Percentiles rank a stretch among this genome's conserved stretches.
phyloP scores from a whole-genome alignment of 345 rosid species.

The Brassica nigra region DNA sequence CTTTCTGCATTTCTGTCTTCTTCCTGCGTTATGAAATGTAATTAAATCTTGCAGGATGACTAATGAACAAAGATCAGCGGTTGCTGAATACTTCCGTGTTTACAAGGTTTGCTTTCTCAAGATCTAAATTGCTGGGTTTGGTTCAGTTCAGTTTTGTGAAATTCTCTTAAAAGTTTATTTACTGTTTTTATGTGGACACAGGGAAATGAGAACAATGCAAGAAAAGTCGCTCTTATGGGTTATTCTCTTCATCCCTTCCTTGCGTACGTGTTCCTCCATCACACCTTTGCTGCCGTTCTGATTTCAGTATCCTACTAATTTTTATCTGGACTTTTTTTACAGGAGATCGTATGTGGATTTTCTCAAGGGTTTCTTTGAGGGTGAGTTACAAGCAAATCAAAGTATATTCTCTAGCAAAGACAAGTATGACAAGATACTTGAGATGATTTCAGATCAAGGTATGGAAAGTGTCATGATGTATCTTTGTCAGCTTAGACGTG shows the following conservation, averaged over 20 bases:
- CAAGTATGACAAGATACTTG: slow-evolving; percentile 81
- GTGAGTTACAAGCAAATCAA: slow-evolving; percentile 64
- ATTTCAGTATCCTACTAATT: slow-evolving; percentile 2
- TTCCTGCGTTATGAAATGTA: too few species aligned
- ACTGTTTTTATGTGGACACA: slow-evolving; percentile 37
- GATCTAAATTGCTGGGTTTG: background rate
- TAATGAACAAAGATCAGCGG: slow-evolving; percentile 88
- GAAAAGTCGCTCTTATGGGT: slow-evolving; percentile 70
- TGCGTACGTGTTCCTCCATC: slow-evolving; percentile 53
- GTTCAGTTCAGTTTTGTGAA: background rate
- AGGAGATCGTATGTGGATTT: slow-evolving; percentile 87
- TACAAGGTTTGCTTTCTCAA: slow-evolving; percentile 57
- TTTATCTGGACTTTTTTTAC: slow-evolving; percentile 29
- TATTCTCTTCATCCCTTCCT: slow-evolving; percentile 86
- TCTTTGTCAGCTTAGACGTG: background rate
- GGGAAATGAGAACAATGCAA: slow-evolving; percentile 85
- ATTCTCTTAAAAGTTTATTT: slow-evolving; percentile 1
- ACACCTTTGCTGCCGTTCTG: slow-evolving; percentile 1
- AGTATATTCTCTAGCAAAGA: slow-evolving; percentile 66
- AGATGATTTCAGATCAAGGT: slow-evolving; percentile 87
- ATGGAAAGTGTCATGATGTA: slow-evolving; percentile 26
- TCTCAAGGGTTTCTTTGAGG: slow-evolving; percentile 73
- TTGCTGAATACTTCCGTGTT: slow-evolving; percentile 85
- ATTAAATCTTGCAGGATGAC: slow-evolving; percentile 58
- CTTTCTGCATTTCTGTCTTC: background rate